A percentile compares a stretch with the other conserved stretches of the same genome.
phyloP scores from a whole-genome alignment of 2,329 filamentous ascomycete genomes.

The Talaromyces sp. region DNA sequence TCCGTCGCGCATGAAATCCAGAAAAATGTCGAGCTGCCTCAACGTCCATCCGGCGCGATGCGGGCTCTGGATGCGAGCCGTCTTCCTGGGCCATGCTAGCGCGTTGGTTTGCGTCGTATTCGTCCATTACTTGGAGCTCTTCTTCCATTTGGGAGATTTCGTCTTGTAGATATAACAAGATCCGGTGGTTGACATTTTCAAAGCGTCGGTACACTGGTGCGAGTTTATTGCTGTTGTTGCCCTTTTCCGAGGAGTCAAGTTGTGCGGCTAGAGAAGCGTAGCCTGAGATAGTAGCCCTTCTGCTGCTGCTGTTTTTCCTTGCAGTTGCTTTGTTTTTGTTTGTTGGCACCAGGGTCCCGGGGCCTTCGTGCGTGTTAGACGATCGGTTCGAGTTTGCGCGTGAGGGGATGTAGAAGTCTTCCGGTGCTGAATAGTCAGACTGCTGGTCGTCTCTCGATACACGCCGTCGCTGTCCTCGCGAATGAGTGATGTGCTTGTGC shows the following conservation, averaged over 20 bases:
- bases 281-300: constrained; percentile 16
- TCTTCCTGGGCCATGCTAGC: constrained; percentile 26
- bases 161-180: constrained; percentile 79
- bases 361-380: not conserved
- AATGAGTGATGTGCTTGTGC: constrained; percentile 17
- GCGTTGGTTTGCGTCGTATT: constrained; percentile 42
- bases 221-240: constrained; percentile 17
- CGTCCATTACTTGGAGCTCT: constrained; percentile 65
- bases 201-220: constrained; percentile 77
- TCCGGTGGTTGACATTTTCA: constrained; percentile 71
- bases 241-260: constrained; percentile 22
- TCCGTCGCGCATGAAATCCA: constrained; percentile 50
- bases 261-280: constrained; percentile 31
- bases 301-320: not conserved
- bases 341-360: constrained; percentile 3
- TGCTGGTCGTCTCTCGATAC: constrained; percentile 17
- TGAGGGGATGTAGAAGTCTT: constrained; percentile 25
- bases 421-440: constrained; percentile 27
- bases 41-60: constrained; percentile 36
- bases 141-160: constrained; percentile 77
- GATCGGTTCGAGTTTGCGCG: constrained; percentile 13
- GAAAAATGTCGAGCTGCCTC: constrained; percentile 45
- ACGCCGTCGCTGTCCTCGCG: constrained; percentile 16
- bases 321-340: not conserved
- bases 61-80: constrained; percentile 26